Evolutionary conservation across 2,329 filamentous ascomycete species (phyloP).

Genomic region (Fusarium sp.): DNA sequence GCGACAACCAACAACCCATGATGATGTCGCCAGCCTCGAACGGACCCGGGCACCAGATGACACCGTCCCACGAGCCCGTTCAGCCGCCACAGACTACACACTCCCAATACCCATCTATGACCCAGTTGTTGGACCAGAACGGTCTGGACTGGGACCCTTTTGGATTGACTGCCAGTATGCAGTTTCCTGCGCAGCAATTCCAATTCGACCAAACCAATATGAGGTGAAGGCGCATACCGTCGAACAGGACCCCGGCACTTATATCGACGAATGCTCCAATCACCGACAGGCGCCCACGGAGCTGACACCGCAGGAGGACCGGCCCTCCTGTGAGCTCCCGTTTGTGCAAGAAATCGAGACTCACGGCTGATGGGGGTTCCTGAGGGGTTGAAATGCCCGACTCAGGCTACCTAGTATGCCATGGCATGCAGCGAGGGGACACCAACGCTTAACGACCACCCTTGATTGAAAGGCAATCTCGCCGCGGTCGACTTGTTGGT

Average conservation of each 20-base stretch:
- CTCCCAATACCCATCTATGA: slow-evolving; percentile 71
- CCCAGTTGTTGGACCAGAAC: slow-evolving; percentile 78
- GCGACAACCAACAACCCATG: slow-evolving; percentile 56
- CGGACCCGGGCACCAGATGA: slow-evolving; percentile 52
- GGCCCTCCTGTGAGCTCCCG: slow-evolving; percentile 17
- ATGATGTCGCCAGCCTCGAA: slow-evolving; percentile 56
- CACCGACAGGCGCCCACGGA: slow-evolving; percentile 25
- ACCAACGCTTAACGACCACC: slow-evolving; percentile 31
- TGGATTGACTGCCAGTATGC: slow-evolving; percentile 93
- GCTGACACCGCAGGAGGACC: slow-evolving; percentile 18
- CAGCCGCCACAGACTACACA: slow-evolving; percentile 41
- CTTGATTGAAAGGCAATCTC: slow-evolving; percentile 41
- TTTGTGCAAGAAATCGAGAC: slow-evolving; percentile 19
- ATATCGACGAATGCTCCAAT: slow-evolving; percentile 16
- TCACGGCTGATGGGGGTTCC: slow-evolving; percentile 14
- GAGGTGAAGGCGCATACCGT: slow-evolving; percentile 47
- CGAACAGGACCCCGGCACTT: slow-evolving; percentile 11
- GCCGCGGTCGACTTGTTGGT: slow-evolving; percentile 36
- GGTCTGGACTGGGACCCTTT: slow-evolving; percentile 90
- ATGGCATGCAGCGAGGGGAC: slow-evolving; percentile 24
- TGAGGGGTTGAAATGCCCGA: slow-evolving; percentile 8
- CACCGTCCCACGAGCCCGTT: slow-evolving; percentile 51
- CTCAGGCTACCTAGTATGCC: slow-evolving; percentile 1
- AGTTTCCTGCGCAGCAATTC: slow-evolving; percentile 88
- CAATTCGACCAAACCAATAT: slow-evolving; percentile 75